These are phyloP conservation scores for Epichloe glyceriae DNA, from an alignment of 2,329 filamentous ascomycete genomes.

Conservation along the genomic window DNA sequence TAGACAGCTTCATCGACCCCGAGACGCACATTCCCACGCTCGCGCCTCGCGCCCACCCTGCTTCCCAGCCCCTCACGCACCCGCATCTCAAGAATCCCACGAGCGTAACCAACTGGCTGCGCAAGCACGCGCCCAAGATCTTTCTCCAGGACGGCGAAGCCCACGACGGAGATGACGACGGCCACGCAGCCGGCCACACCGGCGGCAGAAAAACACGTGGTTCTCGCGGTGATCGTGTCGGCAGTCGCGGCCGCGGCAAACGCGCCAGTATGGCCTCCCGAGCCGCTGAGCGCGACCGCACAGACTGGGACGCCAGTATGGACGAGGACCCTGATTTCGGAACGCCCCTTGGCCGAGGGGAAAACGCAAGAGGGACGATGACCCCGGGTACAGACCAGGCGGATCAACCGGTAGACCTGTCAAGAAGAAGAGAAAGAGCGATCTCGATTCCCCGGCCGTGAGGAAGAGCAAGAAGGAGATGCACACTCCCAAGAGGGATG, in stretches of 20 bases:
- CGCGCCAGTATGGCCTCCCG: slow-evolving; percentile 15
- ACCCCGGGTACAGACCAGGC: slow-evolving; percentile 46
- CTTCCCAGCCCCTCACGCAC: slow-evolving; percentile 24
- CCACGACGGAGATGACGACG: slow-evolving; percentile 27
- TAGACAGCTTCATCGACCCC: slow-evolving; percentile 40
- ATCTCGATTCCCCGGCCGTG: slow-evolving; percentile 24
- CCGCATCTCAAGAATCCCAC: slow-evolving; percentile 56
- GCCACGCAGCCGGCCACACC: slow-evolving; percentile 16
- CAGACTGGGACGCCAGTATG: slow-evolving; percentile 23
- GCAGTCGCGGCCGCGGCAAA: slow-evolving; percentile 23
- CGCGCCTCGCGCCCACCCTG: slow-evolving; percentile 33
- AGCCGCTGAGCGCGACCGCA: slow-evolving; percentile 11
- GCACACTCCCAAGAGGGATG: slow-evolving; percentile 8
- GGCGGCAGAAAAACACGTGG: slow-evolving; percentile 19
- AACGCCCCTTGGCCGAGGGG: slow-evolving; percentile 19
- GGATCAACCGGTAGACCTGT: slow-evolving; percentile 38
- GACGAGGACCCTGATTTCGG: slow-evolving; percentile 25
- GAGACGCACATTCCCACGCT: slow-evolving; percentile 34
- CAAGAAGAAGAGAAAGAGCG: slow-evolving; percentile 49
- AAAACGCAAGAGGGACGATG: slow-evolving; percentile 46
- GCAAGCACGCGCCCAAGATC: slow-evolving; percentile 70
- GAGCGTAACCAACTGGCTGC: slow-evolving; percentile 91
- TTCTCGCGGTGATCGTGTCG: slow-evolving; percentile 19
- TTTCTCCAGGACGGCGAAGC: slow-evolving; percentile 60
- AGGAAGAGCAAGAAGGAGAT: slow-evolving; percentile 24